phyloP scores from a whole-genome alignment of 768 basidiomycete species.

The Tephrocybe sp. region DNA sequence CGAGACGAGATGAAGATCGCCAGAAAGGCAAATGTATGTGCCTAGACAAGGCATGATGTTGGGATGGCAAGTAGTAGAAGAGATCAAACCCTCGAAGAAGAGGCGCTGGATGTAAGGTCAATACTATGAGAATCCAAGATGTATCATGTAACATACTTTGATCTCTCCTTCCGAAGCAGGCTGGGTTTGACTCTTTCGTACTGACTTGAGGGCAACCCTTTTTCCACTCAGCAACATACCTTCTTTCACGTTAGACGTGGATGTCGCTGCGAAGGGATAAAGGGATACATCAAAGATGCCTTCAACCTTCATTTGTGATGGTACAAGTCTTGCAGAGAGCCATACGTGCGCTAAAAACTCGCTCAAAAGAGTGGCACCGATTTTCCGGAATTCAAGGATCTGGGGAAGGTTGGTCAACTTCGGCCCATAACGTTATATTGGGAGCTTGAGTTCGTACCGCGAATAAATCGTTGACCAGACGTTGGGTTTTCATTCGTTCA shows the following conservation, averaged over 20 bases:
- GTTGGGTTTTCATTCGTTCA: neutral
- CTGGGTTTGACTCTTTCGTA: slow-evolving; percentile 1
- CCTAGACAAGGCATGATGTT: slow-evolving; percentile 12
- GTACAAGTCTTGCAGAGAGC: neutral
- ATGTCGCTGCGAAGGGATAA: slow-evolving; percentile 1
- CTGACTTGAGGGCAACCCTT: slow-evolving; percentile 5
- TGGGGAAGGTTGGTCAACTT: neutral
- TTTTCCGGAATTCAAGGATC: neutral
- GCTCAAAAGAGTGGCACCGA: neutral
- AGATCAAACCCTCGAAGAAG: slow-evolving; percentile 11
- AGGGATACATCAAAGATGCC: neutral
- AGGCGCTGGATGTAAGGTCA: slow-evolving; percentile 4
- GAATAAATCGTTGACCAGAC: neutral
- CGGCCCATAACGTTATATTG: neutral
- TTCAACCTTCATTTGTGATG: neutral
- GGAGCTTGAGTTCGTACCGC: neutral
- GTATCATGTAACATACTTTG: neutral
- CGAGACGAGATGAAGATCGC: slow-evolving; percentile 5
- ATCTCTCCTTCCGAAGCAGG: neutral
- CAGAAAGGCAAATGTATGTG: neutral
- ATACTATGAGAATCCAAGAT: neutral
- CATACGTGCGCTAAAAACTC: slow-evolving; percentile 1
- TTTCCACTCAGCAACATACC: neutral
- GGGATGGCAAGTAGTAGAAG: neutral
- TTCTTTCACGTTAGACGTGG: slow-evolving; percentile 7